Percentiles rank a stretch among this genome's conserved stretches.
Conservation (phyloP, 345 rosid genomes). For the Rubroshorea leprosula region DNA sequence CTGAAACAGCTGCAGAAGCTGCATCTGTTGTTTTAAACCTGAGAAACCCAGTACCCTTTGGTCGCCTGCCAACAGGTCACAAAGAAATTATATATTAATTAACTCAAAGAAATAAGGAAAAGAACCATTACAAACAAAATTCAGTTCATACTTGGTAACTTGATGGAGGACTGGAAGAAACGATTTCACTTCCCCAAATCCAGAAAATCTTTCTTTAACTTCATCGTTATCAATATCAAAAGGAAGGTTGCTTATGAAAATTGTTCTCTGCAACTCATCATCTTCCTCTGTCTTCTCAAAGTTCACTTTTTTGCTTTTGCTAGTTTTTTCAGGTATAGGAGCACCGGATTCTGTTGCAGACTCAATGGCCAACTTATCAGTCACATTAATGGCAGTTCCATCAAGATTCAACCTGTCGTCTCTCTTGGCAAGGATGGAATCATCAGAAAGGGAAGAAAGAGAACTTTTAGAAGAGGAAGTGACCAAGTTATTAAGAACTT, state of each 20-base stretch:
- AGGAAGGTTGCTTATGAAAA: slow-evolving; percentile 85
- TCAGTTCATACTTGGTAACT: slow-evolving; percentile 63
- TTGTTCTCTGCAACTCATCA: slow-evolving; percentile 63
- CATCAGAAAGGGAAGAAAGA: slow-evolving; percentile 30
- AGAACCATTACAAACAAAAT: slow-evolving; percentile 6
- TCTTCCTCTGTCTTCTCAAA: slow-evolving; percentile 32
- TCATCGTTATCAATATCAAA: slow-evolving; percentile 63
- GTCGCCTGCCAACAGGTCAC: slow-evolving; percentile 56
- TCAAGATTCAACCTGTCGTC: slow-evolving; percentile 26
- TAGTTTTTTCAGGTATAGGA: slow-evolving; percentile 31
- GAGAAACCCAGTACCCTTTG: slow-evolving; percentile 87
- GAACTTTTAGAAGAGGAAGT: slow-evolving; percentile 38
- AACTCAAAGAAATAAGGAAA: neutral
- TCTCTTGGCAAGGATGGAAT: slow-evolving; percentile 17
- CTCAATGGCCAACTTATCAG: slow-evolving; percentile 27
- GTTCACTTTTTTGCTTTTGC: slow-evolving; percentile 32
- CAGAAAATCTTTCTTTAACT: slow-evolving; percentile 69
- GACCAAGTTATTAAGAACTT: slow-evolving; percentile 62
- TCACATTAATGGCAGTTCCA: slow-evolving; percentile 20
- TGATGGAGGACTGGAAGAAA: slow-evolving; percentile 75
- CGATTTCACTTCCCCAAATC: slow-evolving; percentile 68
- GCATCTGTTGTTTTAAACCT: slow-evolving; percentile 72
- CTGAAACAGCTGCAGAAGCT: slow-evolving; percentile 65
- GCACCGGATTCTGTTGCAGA: slow-evolving; percentile 22
- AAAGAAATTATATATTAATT: slow-evolving; percentile 4